Percentiles rank a stretch among this genome's conserved stretches.
phyloP scores from a whole-genome alignment of 805 yeast genomes.

The Candida nanaspora region DNA sequence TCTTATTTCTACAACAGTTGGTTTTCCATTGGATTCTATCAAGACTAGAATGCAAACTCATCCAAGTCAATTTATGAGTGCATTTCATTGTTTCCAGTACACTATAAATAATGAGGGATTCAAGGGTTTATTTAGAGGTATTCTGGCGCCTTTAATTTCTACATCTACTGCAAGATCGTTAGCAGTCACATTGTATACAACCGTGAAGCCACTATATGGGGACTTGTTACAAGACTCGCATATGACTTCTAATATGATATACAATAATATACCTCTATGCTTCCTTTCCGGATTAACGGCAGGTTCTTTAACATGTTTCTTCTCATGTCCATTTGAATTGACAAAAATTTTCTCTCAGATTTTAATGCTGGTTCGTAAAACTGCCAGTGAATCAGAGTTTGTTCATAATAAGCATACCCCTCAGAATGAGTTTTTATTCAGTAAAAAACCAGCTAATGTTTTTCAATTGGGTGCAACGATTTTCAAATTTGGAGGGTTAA shows the following conservation, averaged over 20 bases:
- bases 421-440: not conserved
- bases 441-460: slow-evolving; percentile 24
- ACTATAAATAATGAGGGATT: slow-evolving; percentile 60
- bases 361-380: slow-evolving; percentile 36
- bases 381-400: slow-evolving; percentile 8
- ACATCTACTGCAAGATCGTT: slow-evolving; percentile 59
- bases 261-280: slow-evolving; percentile 37
- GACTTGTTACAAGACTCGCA: slow-evolving; percentile 2
- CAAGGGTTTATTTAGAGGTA: slow-evolving; percentile 67
- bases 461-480: slow-evolving; percentile 45
- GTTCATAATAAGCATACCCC: not conserved
- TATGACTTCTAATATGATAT: slow-evolving; percentile 9
- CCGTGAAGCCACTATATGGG: slow-evolving; percentile 36
- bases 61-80: slow-evolving; percentile 37
- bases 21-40: slow-evolving; percentile 81
- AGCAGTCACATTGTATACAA: slow-evolving; percentile 58
- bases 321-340: slow-evolving; percentile 82
- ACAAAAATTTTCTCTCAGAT: slow-evolving; percentile 78
- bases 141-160: slow-evolving; percentile 64
- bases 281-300: slow-evolving; percentile 57
- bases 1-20: slow-evolving; percentile 56
- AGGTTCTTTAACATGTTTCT: slow-evolving; percentile 54
- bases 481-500: slow-evolving; percentile 48
- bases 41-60: slow-evolving; percentile 85
- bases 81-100: slow-evolving; percentile 47